Evolutionary conservation across 352 stramenopile species (phyloP).

Genomic region (Globisporangium yorkense): DNA sequence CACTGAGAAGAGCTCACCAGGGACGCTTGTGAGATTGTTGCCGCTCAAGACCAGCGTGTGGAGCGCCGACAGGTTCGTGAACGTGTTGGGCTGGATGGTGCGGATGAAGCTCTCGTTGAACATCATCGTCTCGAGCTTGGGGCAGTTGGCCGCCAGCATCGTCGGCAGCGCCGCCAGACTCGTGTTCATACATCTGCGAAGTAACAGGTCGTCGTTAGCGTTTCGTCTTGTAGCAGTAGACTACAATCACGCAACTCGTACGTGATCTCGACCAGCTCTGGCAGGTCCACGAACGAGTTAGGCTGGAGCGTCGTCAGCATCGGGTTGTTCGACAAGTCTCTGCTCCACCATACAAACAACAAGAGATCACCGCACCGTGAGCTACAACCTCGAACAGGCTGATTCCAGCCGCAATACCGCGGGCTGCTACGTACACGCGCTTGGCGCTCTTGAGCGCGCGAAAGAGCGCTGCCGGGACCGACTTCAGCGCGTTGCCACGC

Average conservation of each 20-base stretch:
- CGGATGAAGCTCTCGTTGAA: constrained; percentile 38
- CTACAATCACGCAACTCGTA: constrained; percentile 12
- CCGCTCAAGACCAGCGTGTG: constrained; percentile 51
- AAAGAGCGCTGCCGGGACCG: constrained; percentile 38
- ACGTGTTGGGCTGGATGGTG: constrained; percentile 25
- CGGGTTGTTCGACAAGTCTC: constrained; percentile 53
- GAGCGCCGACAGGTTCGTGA: constrained; percentile 38
- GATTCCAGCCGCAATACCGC: too few species aligned
- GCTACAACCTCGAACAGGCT: too few species aligned
- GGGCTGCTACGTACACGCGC: constrained; percentile 24
- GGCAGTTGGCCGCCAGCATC: constrained; percentile 29
- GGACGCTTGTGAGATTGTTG: constrained; percentile 41
- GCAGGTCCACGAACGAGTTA: constrained; percentile 37
- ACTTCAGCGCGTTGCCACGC: constrained; percentile 42
- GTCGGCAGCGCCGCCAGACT: constrained; percentile 28
- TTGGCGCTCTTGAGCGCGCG: constrained; percentile 29
- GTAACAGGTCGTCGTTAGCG: background rate
- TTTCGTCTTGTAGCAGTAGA: too few species aligned
- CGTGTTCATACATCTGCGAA: constrained; percentile 32
- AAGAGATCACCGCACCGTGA: background rate
- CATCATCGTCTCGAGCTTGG: constrained; percentile 24
- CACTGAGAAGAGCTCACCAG: constrained; percentile 29
- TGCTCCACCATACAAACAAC: constrained; percentile 8
- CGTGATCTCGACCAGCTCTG: constrained; percentile 35
- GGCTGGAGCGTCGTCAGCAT: constrained; percentile 36